A percentile compares a stretch with the other conserved stretches of the same genome.
Evolutionary conservation across 805 yeast species (phyloP).

Genomic region (Candida peoriensis): DNA sequence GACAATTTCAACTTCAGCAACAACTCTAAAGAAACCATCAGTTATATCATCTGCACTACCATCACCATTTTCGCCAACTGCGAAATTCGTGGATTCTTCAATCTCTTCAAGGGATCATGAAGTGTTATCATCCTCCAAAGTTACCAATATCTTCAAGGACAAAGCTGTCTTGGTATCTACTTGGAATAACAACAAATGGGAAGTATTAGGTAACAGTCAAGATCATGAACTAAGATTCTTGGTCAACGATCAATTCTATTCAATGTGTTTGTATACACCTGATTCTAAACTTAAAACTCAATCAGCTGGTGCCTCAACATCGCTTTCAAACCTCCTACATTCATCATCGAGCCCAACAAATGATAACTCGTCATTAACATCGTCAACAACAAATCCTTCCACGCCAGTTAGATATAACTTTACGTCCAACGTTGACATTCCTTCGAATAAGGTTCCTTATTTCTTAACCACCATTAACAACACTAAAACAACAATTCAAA

Average conservation of each 20-base stretch:
- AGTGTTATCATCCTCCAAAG: slow-evolving; percentile 4
- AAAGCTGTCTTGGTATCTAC: slow-evolving; percentile 13
- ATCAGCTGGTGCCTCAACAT: too few species aligned
- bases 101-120: too few species aligned
- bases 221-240: slow-evolving; percentile 15
- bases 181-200: slow-evolving; percentile 22
- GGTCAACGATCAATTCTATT: slow-evolving; percentile 3
- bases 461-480: slow-evolving; percentile 15
- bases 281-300: too few species aligned
- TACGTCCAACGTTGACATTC: too few species aligned
- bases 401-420: too few species aligned
- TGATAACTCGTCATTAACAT: too few species aligned
- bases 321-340: too few species aligned
- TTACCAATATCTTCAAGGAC: slow-evolving; percentile 11
- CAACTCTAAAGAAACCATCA: neutral
- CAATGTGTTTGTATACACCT: slow-evolving; percentile 16
- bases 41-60: slow-evolving; percentile 5
- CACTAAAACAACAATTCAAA: slow-evolving; percentile 7
- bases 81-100: neutral
- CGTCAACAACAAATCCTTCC: too few species aligned
- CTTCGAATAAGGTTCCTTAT: slow-evolving; percentile 8
- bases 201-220: slow-evolving; percentile 13
- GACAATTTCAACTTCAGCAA: slow-evolving; percentile 1
- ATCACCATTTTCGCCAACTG: slow-evolving; percentile 5
- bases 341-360: too few species aligned